Base-by-base conservation (phyloP, 495 filamentous ascomycete species). In the Lentithecium fluviatile region DNA sequence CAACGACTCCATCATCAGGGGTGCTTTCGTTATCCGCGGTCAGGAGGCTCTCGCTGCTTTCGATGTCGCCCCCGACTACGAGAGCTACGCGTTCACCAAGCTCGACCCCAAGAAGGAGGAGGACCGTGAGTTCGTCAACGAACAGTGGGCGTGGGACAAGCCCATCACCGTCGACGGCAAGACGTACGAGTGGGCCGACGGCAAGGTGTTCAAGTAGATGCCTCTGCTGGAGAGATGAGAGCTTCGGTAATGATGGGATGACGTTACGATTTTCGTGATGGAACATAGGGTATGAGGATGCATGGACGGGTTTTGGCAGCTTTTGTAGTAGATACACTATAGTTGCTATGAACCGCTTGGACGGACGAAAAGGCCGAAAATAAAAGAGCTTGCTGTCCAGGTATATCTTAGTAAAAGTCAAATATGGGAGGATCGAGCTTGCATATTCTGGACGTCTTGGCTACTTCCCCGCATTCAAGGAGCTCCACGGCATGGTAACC, bases 141-240 rank as follows among this genome's bases (percentile, higher is more conserved):
- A 90, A 73, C 81, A 88, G 77, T 99, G 94, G 94, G 80, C 85
- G 62, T 89, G 86, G 83, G 94, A 97, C 72, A 87, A 88, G 78
- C 88, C 91, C 58, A 75, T 90, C 67, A 75, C 77, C 65, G 80
- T 90, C 69, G 76, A 85, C 69, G 93, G 85, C 78, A 95, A 97
- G 86, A 84, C 83, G 74, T 91, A 83, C 69, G 73, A 79, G 60
- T 83, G 76, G 80, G 88, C 86, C 71, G 89, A 91, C 67, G 95
- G 95, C 71, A 96, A 99, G 83, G 90, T 96, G 74, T 97, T 97
- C 87, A 98, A 97, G 87, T 98, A 94, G 82, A 55, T 3, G 43
- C 12, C 50, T 54, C 21, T 19, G 32, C 7, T 6, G 21, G 38
- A 26, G 15, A 20, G 40, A 10, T 54, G 47, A 12, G 23, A 40